These are phyloP conservation scores for Podospora pseudoanserina DNA, from an alignment of 495 filamentous ascomycete species.

Conservation along the genomic window DNA sequence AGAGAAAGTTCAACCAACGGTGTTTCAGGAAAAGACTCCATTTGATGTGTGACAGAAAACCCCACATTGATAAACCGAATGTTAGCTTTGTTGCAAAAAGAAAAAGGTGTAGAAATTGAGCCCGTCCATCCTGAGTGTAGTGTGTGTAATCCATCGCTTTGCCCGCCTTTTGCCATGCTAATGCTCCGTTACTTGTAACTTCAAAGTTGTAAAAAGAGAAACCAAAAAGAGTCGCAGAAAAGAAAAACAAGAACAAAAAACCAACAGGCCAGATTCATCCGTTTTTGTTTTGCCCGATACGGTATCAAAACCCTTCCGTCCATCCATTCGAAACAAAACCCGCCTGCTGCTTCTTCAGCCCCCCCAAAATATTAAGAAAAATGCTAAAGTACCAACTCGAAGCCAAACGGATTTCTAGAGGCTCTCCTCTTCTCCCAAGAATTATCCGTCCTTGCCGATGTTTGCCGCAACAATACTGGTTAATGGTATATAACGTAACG, in stretches of 20 bases:
- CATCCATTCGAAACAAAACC: neutral
- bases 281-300: neutral
- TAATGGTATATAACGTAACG: neutral
- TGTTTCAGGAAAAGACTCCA: neutral
- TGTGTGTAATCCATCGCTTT: neutral
- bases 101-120: neutral
- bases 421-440: neutral
- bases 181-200: neutral
- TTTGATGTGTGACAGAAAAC: neutral
- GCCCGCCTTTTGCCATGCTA: neutral
- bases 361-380: neutral
- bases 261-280: neutral
- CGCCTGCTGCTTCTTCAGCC: neutral
- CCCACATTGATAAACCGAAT: neutral
- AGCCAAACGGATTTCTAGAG: neutral
- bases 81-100: neutral
- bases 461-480: neutral
- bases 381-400: neutral
- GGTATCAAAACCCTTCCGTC: neutral
- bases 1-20: neutral
- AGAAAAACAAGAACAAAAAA: neutral
- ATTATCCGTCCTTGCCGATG: neutral
- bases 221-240: neutral
- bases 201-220: neutral
- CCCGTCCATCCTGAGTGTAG: neutral